Conservation (phyloP, 192 early-diverging fungal species). For the Jimgerdemannia flammicorona region DNA sequence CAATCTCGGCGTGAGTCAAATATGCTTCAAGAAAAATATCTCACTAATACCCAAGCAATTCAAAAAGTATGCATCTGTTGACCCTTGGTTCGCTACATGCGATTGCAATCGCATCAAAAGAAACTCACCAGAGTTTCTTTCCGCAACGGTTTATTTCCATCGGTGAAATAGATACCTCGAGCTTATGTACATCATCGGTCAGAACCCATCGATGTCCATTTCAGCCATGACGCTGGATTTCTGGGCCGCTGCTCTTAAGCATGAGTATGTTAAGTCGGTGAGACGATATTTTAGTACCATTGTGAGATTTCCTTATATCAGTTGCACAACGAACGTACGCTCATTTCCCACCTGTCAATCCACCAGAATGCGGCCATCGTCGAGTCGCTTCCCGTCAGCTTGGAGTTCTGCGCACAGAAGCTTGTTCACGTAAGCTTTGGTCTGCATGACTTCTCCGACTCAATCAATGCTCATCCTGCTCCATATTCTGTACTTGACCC, state of each 20-base stretch:
- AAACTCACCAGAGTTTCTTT: no score
- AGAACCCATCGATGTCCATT: not conserved
- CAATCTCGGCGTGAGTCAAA: conserved; percentile 6
- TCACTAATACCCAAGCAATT: conserved; percentile 6
- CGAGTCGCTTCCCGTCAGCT: not conserved
- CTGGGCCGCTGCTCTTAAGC: not conserved
- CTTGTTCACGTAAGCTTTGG: not conserved
- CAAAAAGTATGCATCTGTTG: not conserved
- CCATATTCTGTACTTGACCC: not conserved
- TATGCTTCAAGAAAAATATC: conserved; percentile 13
- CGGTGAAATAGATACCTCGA: not conserved
- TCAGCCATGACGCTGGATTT: not conserved
- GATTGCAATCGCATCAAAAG: not conserved
- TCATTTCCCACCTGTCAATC: not conserved
- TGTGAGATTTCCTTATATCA: no score
- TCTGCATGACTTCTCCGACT: not conserved
- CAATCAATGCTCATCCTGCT: not conserved
- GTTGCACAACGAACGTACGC: no score
- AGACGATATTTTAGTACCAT: not conserved
- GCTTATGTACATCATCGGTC: not conserved
- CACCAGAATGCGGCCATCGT: not conserved
- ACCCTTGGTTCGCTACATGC: not conserved
- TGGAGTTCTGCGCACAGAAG: not conserved
- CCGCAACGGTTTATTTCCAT: no score
- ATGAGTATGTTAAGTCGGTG: not conserved